Base-by-base conservation (phyloP, 169 alveolate genomes). In the Plasmodium yoelii region DNA sequence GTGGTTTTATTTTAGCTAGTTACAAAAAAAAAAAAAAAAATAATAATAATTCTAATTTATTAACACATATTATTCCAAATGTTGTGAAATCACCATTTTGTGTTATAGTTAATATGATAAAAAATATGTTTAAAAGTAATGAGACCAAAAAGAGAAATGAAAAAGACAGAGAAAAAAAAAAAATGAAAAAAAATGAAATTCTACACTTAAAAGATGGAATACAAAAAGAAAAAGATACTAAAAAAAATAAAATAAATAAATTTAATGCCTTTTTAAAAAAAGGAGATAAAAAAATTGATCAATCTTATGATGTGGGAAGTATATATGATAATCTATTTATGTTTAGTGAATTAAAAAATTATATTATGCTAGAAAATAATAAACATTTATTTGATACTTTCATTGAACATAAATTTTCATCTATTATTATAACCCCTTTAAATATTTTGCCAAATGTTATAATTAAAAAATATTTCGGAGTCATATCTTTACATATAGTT, bases 391-490 rank as follows among this genome's bases (percentile, higher is more conserved):
- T 34, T 39, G 90, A 82, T 13, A 53, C 63, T 13, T 56, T 47
- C 22, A 34, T 55, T 12, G 90, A 82, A 1, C 74, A 67, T 13
- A 69, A 69, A 6, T 82, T 82, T 12, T 82, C 90, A 10, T 82
- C 90, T 0, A 82, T 68, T 9, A 82, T 82, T 18, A 82, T 82
- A 53, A 82, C 90, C 46, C 90, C 90, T 3, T 60, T 82, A 9
- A 82, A 82, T 47, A 55, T 82, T 24, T 64, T 82, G 1, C 90
- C 90, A 18, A 67, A 82, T 28, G 77, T 82, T 39, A 82, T 82
- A 39, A 46, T 82, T n/a, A 82, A 82, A 56, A 82, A 82, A 82
- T 82, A 82, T 15, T 82, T 82, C n/a, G 90, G 90, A 8, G 82
- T 82, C 19, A 82, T 82, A n/a, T 82, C 90, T 3, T 13, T 82